phyloP scores from a whole-genome alignment of 1,284 basidiomycete species.

The Sporisorium sorghi region DNA sequence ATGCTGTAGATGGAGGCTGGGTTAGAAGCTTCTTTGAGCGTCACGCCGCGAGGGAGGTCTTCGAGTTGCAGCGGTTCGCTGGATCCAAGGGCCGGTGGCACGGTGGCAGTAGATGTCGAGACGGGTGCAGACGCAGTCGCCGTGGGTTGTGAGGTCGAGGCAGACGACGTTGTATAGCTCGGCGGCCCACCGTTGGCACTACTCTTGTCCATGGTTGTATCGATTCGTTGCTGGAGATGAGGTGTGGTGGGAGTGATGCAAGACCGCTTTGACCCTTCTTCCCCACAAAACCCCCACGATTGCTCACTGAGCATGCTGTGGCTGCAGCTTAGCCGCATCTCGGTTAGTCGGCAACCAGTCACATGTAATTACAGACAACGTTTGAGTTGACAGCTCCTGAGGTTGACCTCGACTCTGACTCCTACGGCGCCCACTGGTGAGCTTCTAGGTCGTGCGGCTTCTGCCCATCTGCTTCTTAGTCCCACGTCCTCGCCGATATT shows the following conservation, averaged over 20 bases:
- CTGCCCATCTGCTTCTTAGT: too few relatives aligned
- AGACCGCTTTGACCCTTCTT: not conserved
- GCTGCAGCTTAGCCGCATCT: not conserved
- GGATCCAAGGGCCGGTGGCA: too few relatives aligned
- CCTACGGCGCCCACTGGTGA: too few relatives aligned
- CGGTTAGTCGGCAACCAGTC: not conserved
- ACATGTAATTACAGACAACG: too few relatives aligned
- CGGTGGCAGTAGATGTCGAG: not conserved
- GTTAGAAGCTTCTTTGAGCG: conserved; percentile 20
- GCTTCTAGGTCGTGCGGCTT: too few relatives aligned
- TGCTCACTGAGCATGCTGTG: not conserved
- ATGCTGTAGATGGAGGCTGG: conserved; percentile 19
- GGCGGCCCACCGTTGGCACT: conserved; percentile 25
- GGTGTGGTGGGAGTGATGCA: not conserved
- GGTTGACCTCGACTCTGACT: too few relatives aligned
- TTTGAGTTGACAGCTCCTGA: too few relatives aligned
- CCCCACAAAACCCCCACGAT: not conserved
- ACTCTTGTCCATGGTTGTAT: conserved; percentile 15
- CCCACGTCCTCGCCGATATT: too few relatives aligned
- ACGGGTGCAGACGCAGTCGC: not conserved
- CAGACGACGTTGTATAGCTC: conserved; percentile 12
- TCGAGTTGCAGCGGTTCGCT: not conserved
- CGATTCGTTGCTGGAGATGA: not conserved
- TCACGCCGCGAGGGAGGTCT: conserved; percentile 18
- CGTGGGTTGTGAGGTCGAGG: not conserved